Conservation (phyloP, 2,329 filamentous ascomycete genomes). For the Fragosphaeria purpurea region DNA sequence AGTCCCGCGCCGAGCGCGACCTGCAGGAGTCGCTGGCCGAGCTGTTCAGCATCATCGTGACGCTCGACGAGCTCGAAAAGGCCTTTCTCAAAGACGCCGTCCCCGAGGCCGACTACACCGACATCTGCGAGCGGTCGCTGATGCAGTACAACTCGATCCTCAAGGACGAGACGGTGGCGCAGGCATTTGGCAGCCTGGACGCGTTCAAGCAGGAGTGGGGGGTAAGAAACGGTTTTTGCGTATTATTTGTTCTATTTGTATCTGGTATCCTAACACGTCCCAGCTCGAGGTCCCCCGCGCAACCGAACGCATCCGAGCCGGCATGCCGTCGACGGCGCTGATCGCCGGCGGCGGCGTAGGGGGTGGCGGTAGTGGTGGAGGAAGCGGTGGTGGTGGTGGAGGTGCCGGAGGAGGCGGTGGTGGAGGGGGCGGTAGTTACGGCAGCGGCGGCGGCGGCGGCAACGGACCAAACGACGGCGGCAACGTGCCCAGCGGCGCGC, state of each 20-base stretch:
- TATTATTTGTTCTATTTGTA: too few relatives aligned
- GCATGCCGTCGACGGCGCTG: constrained; percentile 76
- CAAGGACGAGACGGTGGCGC: constrained; percentile 81
- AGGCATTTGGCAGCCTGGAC: constrained; percentile 77
- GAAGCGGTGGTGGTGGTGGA: constrained; percentile 49
- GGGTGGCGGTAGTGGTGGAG: constrained; percentile 32
- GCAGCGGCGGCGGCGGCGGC: constrained; percentile 44
- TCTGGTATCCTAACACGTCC: background rate
- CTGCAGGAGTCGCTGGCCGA: constrained; percentile 93
- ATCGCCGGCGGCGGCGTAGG: constrained; percentile 33
- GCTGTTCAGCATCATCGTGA: constrained; percentile 95
- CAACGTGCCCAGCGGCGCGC: constrained; percentile 43
- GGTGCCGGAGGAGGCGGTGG: constrained; percentile 43
- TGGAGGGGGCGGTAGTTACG: constrained; percentile 52
- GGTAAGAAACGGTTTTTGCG: constrained; percentile 49
- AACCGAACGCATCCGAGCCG: constrained; percentile 83
- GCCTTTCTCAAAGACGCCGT: constrained; percentile 95
- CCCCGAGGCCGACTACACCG: constrained; percentile 83
- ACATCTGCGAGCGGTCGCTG: constrained; percentile 85
- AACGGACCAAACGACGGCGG: constrained; percentile 11
- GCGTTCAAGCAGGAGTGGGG: constrained; percentile 89
- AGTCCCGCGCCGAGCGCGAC: constrained; percentile 79
- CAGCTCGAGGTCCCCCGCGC: constrained; percentile 91
- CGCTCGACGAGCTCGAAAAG: constrained; percentile 89
- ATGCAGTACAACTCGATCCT: constrained; percentile 97